Evolutionary conservation across 345 rosid species (phyloP).

Genomic region (Noccaea bulbosa): DNA sequence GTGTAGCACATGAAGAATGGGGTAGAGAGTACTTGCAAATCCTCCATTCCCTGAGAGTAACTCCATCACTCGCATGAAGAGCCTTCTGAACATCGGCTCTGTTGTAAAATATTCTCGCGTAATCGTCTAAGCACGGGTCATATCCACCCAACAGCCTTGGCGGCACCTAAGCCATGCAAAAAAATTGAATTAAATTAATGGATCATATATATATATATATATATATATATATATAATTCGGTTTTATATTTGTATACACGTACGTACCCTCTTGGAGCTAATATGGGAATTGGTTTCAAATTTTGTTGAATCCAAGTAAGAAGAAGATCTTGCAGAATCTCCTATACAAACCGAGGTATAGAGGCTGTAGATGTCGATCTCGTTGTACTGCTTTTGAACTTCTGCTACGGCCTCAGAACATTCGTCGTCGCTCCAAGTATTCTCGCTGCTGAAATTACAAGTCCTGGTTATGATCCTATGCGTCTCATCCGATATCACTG

Average conservation of each 20-base stretch:
- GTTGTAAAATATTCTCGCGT: conserved; percentile 81
- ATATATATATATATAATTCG: neutral
- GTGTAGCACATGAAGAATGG: neutral
- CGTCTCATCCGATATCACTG: conserved; percentile 90
- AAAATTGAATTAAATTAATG: neutral
- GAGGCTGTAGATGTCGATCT: conserved; percentile 89
- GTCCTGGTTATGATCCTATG: conserved; percentile 75
- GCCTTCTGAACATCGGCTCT: conserved; percentile 86
- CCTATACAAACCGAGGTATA: conserved; percentile 75
- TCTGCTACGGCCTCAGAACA: conserved; percentile 61
- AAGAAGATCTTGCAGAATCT: conserved; percentile 47
- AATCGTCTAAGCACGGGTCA: conserved; percentile 88
- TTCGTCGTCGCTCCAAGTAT: conserved; percentile 81
- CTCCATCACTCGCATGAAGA: conserved; percentile 80
- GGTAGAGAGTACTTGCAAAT: conserved; percentile 78
- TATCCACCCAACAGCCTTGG: conserved; percentile 88
- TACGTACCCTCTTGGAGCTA: conserved; percentile 33
- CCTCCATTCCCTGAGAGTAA: conserved; percentile 69
- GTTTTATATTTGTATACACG: neutral
- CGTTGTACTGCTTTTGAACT: conserved; percentile 69
- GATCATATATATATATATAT: neutral
- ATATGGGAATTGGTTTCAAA: conserved; percentile 26
- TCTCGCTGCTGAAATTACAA: conserved; percentile 79
- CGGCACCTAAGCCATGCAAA: conserved; percentile 45
- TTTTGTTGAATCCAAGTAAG: conserved; percentile 30